Percentiles rank a stretch among this genome's conserved stretches.
phyloP scores from a whole-genome alignment of 164 flowering plant genomes.

The Vitis riparia region DNA sequence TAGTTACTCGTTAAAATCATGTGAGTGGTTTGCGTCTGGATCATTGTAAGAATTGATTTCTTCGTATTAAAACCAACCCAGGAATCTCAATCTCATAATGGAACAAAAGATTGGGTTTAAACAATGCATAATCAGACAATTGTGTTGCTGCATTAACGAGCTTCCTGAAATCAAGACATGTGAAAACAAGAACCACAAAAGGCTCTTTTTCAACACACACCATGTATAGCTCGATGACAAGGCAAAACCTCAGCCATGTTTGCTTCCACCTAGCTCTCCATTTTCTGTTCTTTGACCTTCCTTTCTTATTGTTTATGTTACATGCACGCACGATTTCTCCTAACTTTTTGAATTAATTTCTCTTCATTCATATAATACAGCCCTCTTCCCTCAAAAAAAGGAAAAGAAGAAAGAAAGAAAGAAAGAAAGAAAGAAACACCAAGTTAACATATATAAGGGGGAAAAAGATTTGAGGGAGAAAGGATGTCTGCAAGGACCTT shows the following conservation, averaged over 20 bases:
- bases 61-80: too few relatives aligned
- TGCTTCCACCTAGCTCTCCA: conserved; percentile 10
- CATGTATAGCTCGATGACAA: conserved; percentile 14
- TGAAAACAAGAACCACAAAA: not conserved
- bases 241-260: conserved; percentile 3
- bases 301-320: not conserved
- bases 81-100: too few relatives aligned
- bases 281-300: conserved; percentile 3
- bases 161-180: not conserved
- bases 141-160: too few relatives aligned
- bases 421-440: not conserved
- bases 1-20: too few relatives aligned
- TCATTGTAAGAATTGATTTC: too few relatives aligned
- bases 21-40: too few relatives aligned
- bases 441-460: not conserved
- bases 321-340: not conserved
- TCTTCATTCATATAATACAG: not conserved
- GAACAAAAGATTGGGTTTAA: too few relatives aligned
- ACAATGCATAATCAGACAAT: too few relatives aligned
- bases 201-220: conserved; percentile 10
- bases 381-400: not conserved
- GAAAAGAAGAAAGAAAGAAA: not conserved
- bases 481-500: conserved; percentile 4
- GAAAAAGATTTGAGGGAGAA: conserved; percentile 4
- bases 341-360: not conserved